Evolutionary conservation across 2,329 filamentous ascomycete species (phyloP).

Genomic region (Helotiales sp.): DNA sequence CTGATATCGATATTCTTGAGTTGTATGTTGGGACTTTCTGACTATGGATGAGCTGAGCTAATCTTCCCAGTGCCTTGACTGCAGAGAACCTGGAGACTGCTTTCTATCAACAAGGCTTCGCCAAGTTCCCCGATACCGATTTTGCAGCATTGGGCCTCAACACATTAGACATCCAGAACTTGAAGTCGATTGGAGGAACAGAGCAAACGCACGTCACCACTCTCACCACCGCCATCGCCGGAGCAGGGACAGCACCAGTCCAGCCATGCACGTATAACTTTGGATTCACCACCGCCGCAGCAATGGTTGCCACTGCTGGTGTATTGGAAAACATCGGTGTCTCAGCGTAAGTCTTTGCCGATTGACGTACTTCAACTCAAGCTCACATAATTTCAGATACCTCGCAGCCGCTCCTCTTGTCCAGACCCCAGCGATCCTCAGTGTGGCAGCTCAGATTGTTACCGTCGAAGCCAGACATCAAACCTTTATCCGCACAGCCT

Average conservation of each 20-base stretch:
- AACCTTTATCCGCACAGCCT: conserved; percentile 66
- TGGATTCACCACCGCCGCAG: conserved; percentile 60
- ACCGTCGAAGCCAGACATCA: conserved; percentile 75
- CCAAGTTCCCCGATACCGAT: conserved; percentile 62
- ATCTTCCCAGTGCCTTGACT: conserved; percentile 58
- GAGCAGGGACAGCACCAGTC: conserved; percentile 64
- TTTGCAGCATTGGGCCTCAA: conserved; percentile 64
- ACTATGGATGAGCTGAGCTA: background rate
- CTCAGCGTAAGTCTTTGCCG: conserved; percentile 60
- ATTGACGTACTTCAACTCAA: no score
- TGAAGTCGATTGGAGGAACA: conserved; percentile 61
- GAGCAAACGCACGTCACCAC: conserved; percentile 63
- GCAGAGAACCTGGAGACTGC: conserved; percentile 73
- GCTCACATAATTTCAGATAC: conserved; percentile 38
- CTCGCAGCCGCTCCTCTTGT: conserved; percentile 70
- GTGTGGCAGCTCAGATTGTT: conserved; percentile 68
- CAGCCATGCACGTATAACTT: conserved; percentile 73
- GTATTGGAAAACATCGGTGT: conserved; percentile 73
- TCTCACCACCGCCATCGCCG: conserved; percentile 60
- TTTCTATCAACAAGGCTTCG: conserved; percentile 73
- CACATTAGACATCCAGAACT: conserved; percentile 54
- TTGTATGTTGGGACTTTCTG: conserved; percentile 42
- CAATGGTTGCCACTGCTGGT: conserved; percentile 69
- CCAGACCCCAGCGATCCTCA: conserved; percentile 58
- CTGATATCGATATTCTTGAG: conserved; percentile 52